Percentiles rank a stretch among this genome's conserved stretches.
Evolutionary conservation across 1,284 basidiomycete genomes (phyloP).

Genomic region (Leccinum glutinopallens): DNA sequence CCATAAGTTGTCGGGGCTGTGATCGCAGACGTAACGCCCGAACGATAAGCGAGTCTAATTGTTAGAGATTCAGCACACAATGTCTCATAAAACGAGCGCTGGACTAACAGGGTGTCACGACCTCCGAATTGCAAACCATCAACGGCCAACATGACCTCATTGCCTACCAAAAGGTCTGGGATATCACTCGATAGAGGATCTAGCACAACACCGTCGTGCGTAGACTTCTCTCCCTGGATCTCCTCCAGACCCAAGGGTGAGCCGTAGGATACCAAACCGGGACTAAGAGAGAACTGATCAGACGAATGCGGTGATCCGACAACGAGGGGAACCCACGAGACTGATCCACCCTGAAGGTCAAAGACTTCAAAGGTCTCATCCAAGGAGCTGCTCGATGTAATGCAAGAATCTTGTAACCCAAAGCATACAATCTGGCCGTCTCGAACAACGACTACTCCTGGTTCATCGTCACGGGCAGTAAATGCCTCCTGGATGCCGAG

Average conservation of each 20-base stretch:
- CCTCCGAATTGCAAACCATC: slow-evolving; percentile 76
- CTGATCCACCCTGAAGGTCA: slow-evolving; percentile 39
- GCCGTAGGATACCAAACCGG: slow-evolving; percentile 62
- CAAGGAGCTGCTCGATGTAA: slow-evolving; percentile 12
- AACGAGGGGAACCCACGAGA: slow-evolving; percentile 43
- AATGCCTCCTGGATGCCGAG: slow-evolving; percentile 27
- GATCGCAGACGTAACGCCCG: slow-evolving; percentile 66
- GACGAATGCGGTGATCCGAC: not conserved
- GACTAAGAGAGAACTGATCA: slow-evolving; percentile 37
- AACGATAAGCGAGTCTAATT: slow-evolving; percentile 60
- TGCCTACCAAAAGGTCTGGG: slow-evolving; percentile 48
- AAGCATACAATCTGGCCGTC: slow-evolving; percentile 48
- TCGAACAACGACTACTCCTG: slow-evolving; percentile 43
- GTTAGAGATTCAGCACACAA: slow-evolving; percentile 15
- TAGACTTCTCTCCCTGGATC: slow-evolving; percentile 64
- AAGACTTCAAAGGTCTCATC: slow-evolving; percentile 24
- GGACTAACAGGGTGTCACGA: slow-evolving; percentile 67
- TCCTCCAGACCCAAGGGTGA: slow-evolving; percentile 61
- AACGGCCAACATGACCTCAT: slow-evolving; percentile 63
- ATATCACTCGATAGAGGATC: slow-evolving; percentile 50
- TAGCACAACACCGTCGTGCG: slow-evolving; percentile 63
- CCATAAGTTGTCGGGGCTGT: slow-evolving; percentile 59
- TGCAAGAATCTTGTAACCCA: slow-evolving; percentile 29
- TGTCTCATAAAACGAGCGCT: not conserved
- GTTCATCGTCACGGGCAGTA: slow-evolving; percentile 20